Evolutionary conservation across 441 rosid species (phyloP).

Genomic region (Erodium texanum): DNA sequence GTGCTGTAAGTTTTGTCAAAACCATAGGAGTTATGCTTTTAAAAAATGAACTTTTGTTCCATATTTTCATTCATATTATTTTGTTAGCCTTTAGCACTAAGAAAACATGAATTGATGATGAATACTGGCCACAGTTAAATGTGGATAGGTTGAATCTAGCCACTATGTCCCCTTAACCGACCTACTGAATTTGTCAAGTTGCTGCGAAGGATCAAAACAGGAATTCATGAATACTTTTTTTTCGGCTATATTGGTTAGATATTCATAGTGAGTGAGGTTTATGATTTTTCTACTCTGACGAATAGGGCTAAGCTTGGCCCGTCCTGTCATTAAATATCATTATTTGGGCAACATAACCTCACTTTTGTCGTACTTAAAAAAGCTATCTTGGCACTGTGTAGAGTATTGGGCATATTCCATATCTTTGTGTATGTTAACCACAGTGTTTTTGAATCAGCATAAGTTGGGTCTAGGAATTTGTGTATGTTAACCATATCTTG

Average conservation of each 20-base stretch:
- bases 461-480: too few relatives aligned
- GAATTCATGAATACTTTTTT: neutral
- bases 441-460: neutral
- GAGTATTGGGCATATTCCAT: neutral
- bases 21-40: neutral
- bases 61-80: neutral
- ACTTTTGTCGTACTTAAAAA: neutral
- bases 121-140: too few relatives aligned
- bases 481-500: too few relatives aligned
- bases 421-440: neutral
- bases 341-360: neutral
- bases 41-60: neutral
- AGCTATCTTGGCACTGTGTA: neutral
- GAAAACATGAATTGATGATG: too few relatives aligned
- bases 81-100: too few relatives aligned
- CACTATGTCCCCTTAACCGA: neutral
- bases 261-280: neutral
- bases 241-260: neutral
- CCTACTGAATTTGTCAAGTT: neutral
- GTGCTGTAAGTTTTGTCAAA: conserved; percentile 40
- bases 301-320: neutral
- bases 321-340: neutral
- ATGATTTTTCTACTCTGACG: neutral
- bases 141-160: neutral
- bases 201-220: neutral